A percentile compares a stretch with the other conserved stretches of the same genome.
Conservation (phyloP, 495 filamentous ascomycete genomes). For the Mytilinidion resinicola region DNA sequence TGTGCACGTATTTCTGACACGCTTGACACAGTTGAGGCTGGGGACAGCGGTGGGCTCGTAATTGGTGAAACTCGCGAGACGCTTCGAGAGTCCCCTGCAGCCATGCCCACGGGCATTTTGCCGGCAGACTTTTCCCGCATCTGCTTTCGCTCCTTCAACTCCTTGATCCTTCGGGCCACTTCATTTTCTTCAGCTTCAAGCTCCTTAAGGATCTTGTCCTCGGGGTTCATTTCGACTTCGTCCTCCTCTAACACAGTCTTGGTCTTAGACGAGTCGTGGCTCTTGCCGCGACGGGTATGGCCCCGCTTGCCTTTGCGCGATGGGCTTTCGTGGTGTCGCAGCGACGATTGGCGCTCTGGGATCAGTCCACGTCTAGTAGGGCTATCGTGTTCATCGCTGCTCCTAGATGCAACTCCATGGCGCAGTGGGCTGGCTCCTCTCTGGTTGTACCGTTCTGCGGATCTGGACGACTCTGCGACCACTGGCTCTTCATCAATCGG, state of each 20-base stretch:
- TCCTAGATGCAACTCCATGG: conserved; percentile 13
- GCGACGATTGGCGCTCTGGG: conserved; percentile 24
- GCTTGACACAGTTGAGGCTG: conserved; percentile 30
- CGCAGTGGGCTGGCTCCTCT: conserved; percentile 18
- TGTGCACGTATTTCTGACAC: conserved; percentile 23
- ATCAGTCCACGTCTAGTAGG: conserved; percentile 18
- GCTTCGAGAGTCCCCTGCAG: conserved; percentile 26
- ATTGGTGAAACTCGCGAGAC: conserved; percentile 23
- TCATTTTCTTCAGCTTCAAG: conserved; percentile 25
- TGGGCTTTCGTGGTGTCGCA: conserved; percentile 27
- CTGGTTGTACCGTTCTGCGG: conserved; percentile 5
- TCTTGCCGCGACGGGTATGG: conserved; percentile 16
- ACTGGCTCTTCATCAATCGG: conserved; percentile 29
- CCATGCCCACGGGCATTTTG: conserved; percentile 23
- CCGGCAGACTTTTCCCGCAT: conserved; percentile 28
- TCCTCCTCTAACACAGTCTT: conserved; percentile 30
- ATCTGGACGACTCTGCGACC: conserved; percentile 20
- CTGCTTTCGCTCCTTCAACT: conserved; percentile 23
- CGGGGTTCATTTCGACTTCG: conserved; percentile 13
- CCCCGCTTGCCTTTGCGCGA: conserved; percentile 19
- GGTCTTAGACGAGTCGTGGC: conserved; percentile 29
- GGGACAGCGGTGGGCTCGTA: conserved; percentile 19
- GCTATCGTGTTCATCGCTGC: conserved; percentile 8
- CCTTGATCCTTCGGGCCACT: conserved; percentile 21
- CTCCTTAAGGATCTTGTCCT: conserved; percentile 25